Evolutionary conservation across 2,329 filamentous ascomycete species (phyloP), one percentile per base, ranked within the genome.

Genomic region (Aspergillus luchuensis): DNA sequence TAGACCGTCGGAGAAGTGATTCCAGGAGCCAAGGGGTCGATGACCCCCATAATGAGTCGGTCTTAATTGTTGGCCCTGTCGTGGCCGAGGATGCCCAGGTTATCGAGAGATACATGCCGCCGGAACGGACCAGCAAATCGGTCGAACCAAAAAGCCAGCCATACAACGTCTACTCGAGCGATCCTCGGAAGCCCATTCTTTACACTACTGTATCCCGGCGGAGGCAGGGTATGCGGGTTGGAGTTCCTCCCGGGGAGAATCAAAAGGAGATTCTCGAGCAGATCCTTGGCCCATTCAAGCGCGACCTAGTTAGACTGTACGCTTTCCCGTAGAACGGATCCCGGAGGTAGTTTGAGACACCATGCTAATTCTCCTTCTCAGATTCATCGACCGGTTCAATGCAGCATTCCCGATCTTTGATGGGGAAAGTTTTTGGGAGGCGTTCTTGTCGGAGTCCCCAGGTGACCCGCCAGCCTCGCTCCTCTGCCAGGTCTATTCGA

Each of bases 321-420:
- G 82, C 72, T 56, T 36, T 76, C 25, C 28, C 23, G 55, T 57
- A 5, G 8, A 38, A 30, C 25, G 1, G 10, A 45, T 15, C 19
- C 11, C n/a, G 41, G 23, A 23, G 41, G 41, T 45, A 17, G 8
- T 30, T 30, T 39, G 33, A 17, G 39, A 25, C 48, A n/a, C 50
- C 33, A 23, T 45, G 55, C 60, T 61, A 41, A 66, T 28, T 52
- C 30, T 41, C 8, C 21, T 41, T 13, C 45, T 28, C 68, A 85
- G 83, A 33, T 87, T 86, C 67, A 82, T 87, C 58, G 75, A 80
- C 33, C 80, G 83, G 57, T 81, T 84, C 41, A 85, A 88, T 68
- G 75, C 76, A n/a, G 85, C 84, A n/a, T 85, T 88, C 61, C 87
- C 86, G 0, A 75, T 89, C 2, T 78, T 88, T 7, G 85, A 89